phyloP scores from a whole-genome alignment of 306 rosid species.

The Lagenaria siceraria region DNA sequence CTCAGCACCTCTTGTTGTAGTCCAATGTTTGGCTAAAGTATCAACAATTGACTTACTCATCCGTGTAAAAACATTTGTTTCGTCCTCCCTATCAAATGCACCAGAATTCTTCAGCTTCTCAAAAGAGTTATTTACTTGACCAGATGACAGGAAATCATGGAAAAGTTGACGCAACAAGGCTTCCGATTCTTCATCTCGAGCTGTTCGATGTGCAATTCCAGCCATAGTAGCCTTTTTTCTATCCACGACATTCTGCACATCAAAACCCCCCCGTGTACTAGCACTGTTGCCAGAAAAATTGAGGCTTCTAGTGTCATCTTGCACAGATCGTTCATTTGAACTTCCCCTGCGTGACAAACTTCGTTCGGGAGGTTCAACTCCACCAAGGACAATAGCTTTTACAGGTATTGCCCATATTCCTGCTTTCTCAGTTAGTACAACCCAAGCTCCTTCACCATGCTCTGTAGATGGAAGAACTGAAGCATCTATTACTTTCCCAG shows the following conservation, averaged over 20 bases:
- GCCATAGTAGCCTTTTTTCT: conserved; percentile 42
- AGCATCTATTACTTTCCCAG: conserved; percentile 96
- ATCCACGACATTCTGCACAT: conserved; percentile 69
- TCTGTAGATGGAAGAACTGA: conserved; percentile 76
- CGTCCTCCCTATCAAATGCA: conserved; percentile 88
- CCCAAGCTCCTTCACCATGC: conserved; percentile 89
- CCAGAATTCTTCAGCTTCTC: conserved; percentile 68
- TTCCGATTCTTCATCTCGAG: conserved; percentile 91
- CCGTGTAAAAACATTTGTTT: conserved; percentile 76
- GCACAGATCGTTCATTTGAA: conserved; percentile 80
- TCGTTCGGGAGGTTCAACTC: conserved; percentile 95
- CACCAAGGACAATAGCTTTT: conserved; percentile 88
- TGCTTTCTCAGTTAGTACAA: conserved; percentile 87
- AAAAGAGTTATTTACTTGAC: conserved; percentile 57
- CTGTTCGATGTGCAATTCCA: conserved; percentile 54
- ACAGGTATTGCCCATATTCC: conserved; percentile 99
- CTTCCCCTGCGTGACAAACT: conserved; percentile 96
- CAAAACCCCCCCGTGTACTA: conserved; percentile 68
- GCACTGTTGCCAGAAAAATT: conserved; percentile 47
- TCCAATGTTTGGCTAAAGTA: conserved; percentile 98
- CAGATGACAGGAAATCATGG: conserved; percentile 66
- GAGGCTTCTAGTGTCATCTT: conserved; percentile 69
- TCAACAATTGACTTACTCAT: conserved; percentile 87
- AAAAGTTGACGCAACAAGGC: conserved; percentile 66
- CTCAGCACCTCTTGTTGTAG: conserved; percentile 95